Evolutionary conservation across 371 early-diverging fungal genomes (phyloP), one percentile per base, ranked within the genome.

Genomic region (Syncephalastrum contaminatum): DNA sequence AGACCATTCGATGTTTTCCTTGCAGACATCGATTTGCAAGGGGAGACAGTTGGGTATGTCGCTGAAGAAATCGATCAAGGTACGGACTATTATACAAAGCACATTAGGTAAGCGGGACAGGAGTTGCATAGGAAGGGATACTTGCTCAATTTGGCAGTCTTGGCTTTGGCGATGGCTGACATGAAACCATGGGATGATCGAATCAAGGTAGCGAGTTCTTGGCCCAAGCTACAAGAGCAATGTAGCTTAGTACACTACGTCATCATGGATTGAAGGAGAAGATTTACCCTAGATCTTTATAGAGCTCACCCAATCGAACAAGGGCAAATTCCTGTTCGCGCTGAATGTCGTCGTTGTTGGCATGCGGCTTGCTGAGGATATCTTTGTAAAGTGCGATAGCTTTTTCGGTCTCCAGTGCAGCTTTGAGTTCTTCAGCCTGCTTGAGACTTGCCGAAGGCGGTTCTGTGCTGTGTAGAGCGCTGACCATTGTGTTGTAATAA

Each of bases 1-100:
- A 43, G 93, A 90, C 97, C 97, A 97, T 56, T 94, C 85, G 60
- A 97, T 94, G 55, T 87, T 89, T 54, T 96, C 93, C 72, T 93
- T 89, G 83, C 96, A 96, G 12, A 95, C 83, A 43, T 87, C 84
- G 43, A 98, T 93, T 67, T 98, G 97, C 22, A 94, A 85, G 52
- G 88, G 84, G 39, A 94, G 80, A 16, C 92, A 87, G 58, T 92
- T 86, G 59, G 91, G 93, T 61, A 96, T 95, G 52, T 85, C 90
- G 39, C 87, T 74, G 59, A 98, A 96, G 48, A 84, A 76, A 69
- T 97, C 97, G 63, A 97, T 88, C 58, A 98, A 73, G 16, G 87
- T 84, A 48, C 90, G 86, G 60, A 96, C 92, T 91, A 16, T 51
- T 39, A 44, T 46, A 55, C n/a, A 21, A 27, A 27, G 16, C 3